phyloP scores from a whole-genome alignment of 2,329 filamentous ascomycete genomes.

The Paraphaeosphaeria minitans region DNA sequence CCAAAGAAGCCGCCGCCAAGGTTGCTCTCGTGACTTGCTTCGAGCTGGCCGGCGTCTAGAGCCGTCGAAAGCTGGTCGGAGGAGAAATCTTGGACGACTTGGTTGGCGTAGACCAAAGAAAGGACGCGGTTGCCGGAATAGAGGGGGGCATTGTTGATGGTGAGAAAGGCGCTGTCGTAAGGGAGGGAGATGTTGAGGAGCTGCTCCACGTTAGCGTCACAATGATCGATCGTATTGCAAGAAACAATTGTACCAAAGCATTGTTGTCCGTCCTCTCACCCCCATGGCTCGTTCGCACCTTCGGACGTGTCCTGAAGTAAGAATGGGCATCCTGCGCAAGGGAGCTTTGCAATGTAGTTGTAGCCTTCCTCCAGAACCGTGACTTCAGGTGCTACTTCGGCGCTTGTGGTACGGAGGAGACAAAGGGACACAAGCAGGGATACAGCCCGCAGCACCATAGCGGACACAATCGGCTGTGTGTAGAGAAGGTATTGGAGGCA shows the following conservation, averaged over 20 bases:
- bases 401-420: conserved; percentile 12
- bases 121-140: conserved; percentile 23
- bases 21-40: conserved; percentile 25
- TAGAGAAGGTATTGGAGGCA: conserved; percentile 1
- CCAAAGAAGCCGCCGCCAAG: conserved; percentile 32
- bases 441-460: conserved; percentile 24
- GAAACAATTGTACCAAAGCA: conserved; percentile 25
- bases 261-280: conserved; percentile 31
- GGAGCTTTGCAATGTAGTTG: conserved; percentile 40
- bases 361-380: conserved; percentile 38
- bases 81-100: conserved; percentile 33
- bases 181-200: conserved; percentile 41
- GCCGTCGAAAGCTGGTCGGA: conserved; percentile 19
- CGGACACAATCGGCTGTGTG: conserved; percentile 1
- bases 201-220: conserved; percentile 12
- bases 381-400: conserved; percentile 36
- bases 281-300: conserved; percentile 32
- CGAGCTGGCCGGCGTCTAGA: conserved; percentile 27
- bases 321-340: conserved; percentile 41
- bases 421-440: conserved; percentile 11
- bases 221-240: not conserved
- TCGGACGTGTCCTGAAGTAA: conserved; percentile 37
- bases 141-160: conserved; percentile 34
- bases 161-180: conserved; percentile 29
- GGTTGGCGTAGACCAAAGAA: conserved; percentile 35